Percentiles rank a stretch among this genome's conserved stretches.
Conservation (phyloP, 2,329 filamentous ascomycete genomes). For the Ophiostoma sp. region DNA sequence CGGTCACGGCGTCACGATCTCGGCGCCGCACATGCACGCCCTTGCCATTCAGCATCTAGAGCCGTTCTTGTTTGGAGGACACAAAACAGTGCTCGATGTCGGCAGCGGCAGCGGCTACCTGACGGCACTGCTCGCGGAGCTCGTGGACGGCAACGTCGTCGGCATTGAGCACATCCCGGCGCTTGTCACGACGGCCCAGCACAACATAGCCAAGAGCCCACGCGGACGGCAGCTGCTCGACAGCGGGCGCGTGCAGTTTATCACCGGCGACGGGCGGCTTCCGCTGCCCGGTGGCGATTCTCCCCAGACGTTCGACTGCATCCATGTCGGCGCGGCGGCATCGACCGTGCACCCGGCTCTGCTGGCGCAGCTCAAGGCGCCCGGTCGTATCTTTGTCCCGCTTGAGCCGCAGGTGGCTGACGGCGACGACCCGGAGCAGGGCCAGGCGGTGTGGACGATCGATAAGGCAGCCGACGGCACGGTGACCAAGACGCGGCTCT, state of each 20-base stretch:
- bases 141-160: slow-evolving; percentile 57
- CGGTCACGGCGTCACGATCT: slow-evolving; percentile 52
- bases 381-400: slow-evolving; percentile 77
- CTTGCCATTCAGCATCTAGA: slow-evolving; percentile 48
- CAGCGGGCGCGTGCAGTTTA: slow-evolving; percentile 61
- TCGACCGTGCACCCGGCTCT: slow-evolving; percentile 64
- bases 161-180: slow-evolving; percentile 69
- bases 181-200: slow-evolving; percentile 56
- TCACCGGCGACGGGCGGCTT: slow-evolving; percentile 65
- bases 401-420: slow-evolving; percentile 63
- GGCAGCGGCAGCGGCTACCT: slow-evolving; percentile 77
- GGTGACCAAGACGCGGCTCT: slow-evolving; percentile 56
- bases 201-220: slow-evolving; percentile 60
- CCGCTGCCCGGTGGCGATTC: slow-evolving; percentile 30
- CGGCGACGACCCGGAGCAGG: slow-evolving; percentile 7
- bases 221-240: slow-evolving; percentile 56
- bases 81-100: slow-evolving; percentile 56
- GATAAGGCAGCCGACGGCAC: slow-evolving; percentile 64
- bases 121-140: slow-evolving; percentile 78
- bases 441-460: slow-evolving; percentile 66
- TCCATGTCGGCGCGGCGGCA: slow-evolving; percentile 90
- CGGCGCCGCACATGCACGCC: slow-evolving; percentile 58
- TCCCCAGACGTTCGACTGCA: slow-evolving; percentile 69
- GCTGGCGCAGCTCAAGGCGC: slow-evolving; percentile 69
- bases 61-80: slow-evolving; percentile 36